Base-by-base conservation (phyloP, 2,329 filamentous ascomycete genomes). In the Dendrostoma leiphaemia region DNA sequence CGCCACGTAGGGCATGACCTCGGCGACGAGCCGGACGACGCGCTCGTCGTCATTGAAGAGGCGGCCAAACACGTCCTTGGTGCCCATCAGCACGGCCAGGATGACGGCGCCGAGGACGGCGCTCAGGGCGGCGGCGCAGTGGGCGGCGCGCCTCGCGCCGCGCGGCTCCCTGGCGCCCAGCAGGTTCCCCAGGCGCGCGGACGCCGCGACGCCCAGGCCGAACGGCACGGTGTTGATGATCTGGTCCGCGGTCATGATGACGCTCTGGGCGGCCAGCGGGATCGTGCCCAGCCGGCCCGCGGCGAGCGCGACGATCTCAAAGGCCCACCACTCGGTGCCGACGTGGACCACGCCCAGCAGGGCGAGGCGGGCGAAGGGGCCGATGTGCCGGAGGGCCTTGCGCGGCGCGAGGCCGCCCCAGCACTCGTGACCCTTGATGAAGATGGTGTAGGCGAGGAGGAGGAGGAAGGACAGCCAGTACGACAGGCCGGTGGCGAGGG, bases 311-410 rank as follows among this genome's bases (percentile, higher is more conserved):
- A 95, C 90, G 60, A 95, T 93, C 70, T 95, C 91, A 63, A 96
- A 96, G 0, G 91, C 91, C 91, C 91, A 95, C 91, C 90, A 96
- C 70, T 96, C 91, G 0, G 90, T 94, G 3, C 90, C 91, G 5
- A 96, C 89, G 60, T 95, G 91, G 3, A 95, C 72, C 38, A 95
- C 78, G 0, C 91, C 91, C 0, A 95, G 75, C 13, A 88, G 70
- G 0, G 91, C 89, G 3, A 96, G 82, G 9, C 84, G 83, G 1
- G 88, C 79, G 66, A 96, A 96, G 0, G 84, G 84, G 15, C 80
- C 72, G 15, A 89, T 75, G 62, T 92, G 88, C 1, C 80, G 74
- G n/a, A 89, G 66, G 2, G 86, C 87, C 45, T 78, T 79, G 4
- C 78, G 76, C 6, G 82, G 82, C 68, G 85, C 66, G 2, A 79